Base-by-base conservation (phyloP, 768 basidiomycete species). In the Crepidotus variabilis region DNA sequence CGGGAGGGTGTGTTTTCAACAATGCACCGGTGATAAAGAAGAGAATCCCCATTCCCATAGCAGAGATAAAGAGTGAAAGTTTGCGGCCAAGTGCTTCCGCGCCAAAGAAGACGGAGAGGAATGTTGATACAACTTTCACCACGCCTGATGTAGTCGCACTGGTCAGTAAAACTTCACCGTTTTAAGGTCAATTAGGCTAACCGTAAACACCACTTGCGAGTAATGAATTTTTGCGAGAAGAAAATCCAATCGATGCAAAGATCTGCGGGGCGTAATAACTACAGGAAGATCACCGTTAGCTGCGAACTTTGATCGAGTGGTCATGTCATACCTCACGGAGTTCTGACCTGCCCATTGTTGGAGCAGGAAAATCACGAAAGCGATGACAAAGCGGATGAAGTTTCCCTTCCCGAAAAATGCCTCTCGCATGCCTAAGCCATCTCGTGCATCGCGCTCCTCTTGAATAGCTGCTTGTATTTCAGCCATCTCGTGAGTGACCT, bases 21-120 rank as follows among this genome's bases (percentile, higher is more conserved):
- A 93, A 80, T 13, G 90, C 87, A n/a, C 91, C 92, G 61, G 93
- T 82, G 70, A 93, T 89, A 75, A 85, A 92, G 75, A 93, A 91
- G 56, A 84, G 74, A 45, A 71, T 73, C 20, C 88, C 88, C 92
- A 94, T 94, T 56, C 90, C 87, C 47, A 88, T 67, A 2, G 86
- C 85, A 21, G 87, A 87, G 60, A 86, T 84, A 68, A 91, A 78
- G 9, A 94, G 70, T 3, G 87, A 87, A 34, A 78, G 70, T 63
- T 83, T 88, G 11, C 90, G 84, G 1, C 90, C 90, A 0, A 89
- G 71, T 18, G 76, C 71, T 60, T 92, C 89, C 51, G 86, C 85
- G 33, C 83, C 72, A 67, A 85, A 78, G 69, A 84, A 83, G 20
- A 91, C 78, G 68, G 87, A 89, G 55, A 89, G 36, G 1, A 78